Percentiles rank a stretch among this genome's conserved stretches.
Evolutionary conservation across 179 eudicot genomes (phyloP).

Genomic region (Pouteria campechiana): DNA sequence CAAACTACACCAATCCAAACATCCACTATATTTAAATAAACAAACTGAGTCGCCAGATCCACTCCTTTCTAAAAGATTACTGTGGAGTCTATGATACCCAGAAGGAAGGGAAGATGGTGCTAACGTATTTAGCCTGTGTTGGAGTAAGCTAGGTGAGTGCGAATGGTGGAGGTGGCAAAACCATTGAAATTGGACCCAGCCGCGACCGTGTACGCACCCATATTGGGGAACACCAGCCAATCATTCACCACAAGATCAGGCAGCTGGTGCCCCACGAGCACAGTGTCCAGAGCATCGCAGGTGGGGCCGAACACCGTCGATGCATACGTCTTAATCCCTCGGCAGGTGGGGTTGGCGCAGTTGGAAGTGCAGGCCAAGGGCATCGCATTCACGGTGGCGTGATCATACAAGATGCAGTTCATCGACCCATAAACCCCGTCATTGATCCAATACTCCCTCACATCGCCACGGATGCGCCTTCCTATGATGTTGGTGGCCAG

Average conservation of each 20-base stretch:
- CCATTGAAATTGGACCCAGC: constrained; percentile 16
- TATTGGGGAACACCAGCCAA: constrained; percentile 17
- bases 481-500: constrained; percentile 12
- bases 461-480: constrained; percentile 12
- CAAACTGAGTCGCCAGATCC: too few relatives aligned
- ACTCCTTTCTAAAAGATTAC: too few relatives aligned
- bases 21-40: too few relatives aligned
- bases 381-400: neutral
- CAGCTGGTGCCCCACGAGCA: constrained; percentile 1
- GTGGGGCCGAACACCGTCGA: constrained; percentile 21
- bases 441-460: constrained; percentile 23
- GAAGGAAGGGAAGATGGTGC: too few relatives aligned
- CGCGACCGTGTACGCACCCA: constrained; percentile 16
- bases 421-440: constrained; percentile 23
- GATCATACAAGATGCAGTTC: constrained; percentile 11
- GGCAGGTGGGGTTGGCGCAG: neutral
- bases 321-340: neutral
- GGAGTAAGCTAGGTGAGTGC: constrained; percentile 7
- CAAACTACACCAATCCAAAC: too few relatives aligned
- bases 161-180: constrained; percentile 6
- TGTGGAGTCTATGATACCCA: too few relatives aligned
- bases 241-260: constrained; percentile 16
- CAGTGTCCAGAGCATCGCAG: constrained; percentile 9
- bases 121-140: neutral
- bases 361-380: constrained; percentile 9